Evolutionary conservation across 2,329 filamentous ascomycete species (phyloP), one percentile per base, ranked within the genome.

Genomic region (Fusarium caatingaense): DNA sequence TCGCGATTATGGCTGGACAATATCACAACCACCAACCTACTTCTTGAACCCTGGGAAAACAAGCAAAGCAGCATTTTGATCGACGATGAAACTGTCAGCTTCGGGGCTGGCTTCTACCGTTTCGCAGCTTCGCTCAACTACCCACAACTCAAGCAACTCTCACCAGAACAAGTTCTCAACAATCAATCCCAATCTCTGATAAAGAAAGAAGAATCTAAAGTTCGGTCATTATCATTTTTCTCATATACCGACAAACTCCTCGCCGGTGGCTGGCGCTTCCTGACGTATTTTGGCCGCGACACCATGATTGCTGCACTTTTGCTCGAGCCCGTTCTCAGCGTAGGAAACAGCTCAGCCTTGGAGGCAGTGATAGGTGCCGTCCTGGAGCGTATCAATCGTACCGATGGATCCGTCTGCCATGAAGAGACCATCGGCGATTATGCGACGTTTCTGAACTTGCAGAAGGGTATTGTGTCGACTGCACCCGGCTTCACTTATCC

Each of bases 391-490:
- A 81, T 91, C 49, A 87, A 91, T 66, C 80, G 81, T 5, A 86
- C 82, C 0, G 88, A 90, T 70, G 89, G 89, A 0, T 87, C 82
- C 18, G 87, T 87, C 2, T 89, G 86, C 50, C 89, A 91, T 66
- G 88, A 91, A 74, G 89, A 91, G 73, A 88, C 87, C 0, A 87
- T 91, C 67, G 88, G 84, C 7, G 89, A 91, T 72, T 91, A 91
- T 72, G 87, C 88, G 0, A 90, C 88, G 0, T 90, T 82, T 71
- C 77, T 88, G 2, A 89, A 91, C 64, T 57, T 82, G 12, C 82
- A 88, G 59, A 79, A 86, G 4, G 86, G 86, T 40, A 80, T 88
- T 8, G 78, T 79, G 2, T 87, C 85, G 12, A 86, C 83, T 0
- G 84, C 83, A 3, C 84, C 87, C 0, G 77, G 79, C 0, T 91